Evolutionary conservation across 139 green algal genomes (phyloP), one percentile per base, ranked within the genome.

Genomic region (Chlorokybus atmophyticus): DNA sequence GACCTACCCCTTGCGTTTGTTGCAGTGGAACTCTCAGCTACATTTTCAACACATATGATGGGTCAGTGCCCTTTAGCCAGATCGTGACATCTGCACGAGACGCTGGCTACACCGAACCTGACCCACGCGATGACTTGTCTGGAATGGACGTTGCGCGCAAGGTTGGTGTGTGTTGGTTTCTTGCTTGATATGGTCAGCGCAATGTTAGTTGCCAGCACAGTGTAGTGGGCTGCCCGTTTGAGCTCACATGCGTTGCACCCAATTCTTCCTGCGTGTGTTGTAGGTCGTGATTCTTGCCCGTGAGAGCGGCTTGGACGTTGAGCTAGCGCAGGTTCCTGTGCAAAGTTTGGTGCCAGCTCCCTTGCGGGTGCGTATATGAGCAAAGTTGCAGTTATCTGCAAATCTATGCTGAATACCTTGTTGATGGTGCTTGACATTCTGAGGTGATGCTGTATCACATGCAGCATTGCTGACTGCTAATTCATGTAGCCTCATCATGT

Each of bases 81-180:
- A 70, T 95, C 17, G 89, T 97, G 25, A 57, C 51, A 25, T 64
- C 85, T 29, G 89, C 89, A 27, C 87, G 88, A 58, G 79, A 74
- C 26, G 61, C 61, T 29, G 90, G 91, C 4, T 98, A 85, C 79
- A 98, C 91, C 0, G 89, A 97, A 74, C 89, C 89, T 2, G 89
- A 97, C 67, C 89, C 89, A 0, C 60, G 89, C 8, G 89, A 97
- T 35, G 89, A 97, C 74, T 75, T 97, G 6, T 73, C 62, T 21
- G 82, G 80, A 48, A 93, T 83, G 52, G 90, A 97, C 50, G 90
- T 97, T 8, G 90, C 87, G 0, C 68, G 91, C 8, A 98, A 98
- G 70, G 89, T 69, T 8, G 50, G 60, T 1, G 19, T 60, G 14
- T n/a, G n/a, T n/a, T n/a, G n/a, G n/a, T n/a, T n/a, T n/a, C n/a